phyloP scores from a whole-genome alignment of 768 basidiomycete genomes.

The Sarcodon aspratus region DNA sequence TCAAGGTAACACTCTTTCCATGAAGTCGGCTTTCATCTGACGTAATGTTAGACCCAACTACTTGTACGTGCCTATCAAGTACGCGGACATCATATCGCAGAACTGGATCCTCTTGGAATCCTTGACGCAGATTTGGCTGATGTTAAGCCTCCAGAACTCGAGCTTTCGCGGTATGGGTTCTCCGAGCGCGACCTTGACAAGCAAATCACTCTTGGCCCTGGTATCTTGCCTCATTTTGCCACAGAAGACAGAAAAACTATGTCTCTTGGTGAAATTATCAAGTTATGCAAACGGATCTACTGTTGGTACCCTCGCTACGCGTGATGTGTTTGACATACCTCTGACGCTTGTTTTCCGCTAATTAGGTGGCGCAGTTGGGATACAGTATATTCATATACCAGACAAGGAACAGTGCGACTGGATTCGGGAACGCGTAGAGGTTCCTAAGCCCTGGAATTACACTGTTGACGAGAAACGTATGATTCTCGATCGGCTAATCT shows the following conservation, averaged over 20 bases:
- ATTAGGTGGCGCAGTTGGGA: constrained; percentile 75
- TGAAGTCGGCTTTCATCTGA: background rate
- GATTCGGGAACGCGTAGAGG: constrained; percentile 94
- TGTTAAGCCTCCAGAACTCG: constrained; percentile 77
- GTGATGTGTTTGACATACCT: background rate
- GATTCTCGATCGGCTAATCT: constrained; percentile 98
- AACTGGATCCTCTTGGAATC: constrained; percentile 93
- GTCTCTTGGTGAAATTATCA: constrained; percentile 86
- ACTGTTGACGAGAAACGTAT: constrained; percentile 97
- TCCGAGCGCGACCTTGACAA: constrained; percentile 90
- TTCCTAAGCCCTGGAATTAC: constrained; percentile 96
- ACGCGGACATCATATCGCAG: constrained; percentile 92
- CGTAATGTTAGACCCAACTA: constrained; percentile 69
- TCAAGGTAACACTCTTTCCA: constrained; percentile 52
- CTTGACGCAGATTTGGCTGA: constrained; percentile 79
- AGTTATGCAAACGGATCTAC: constrained; percentile 84
- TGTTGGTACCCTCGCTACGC: constrained; percentile 40
- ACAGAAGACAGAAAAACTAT: constrained; percentile 79
- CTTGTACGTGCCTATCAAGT: constrained; percentile 99
- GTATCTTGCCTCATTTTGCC: constrained; percentile 92
- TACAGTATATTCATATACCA: constrained; percentile 92
- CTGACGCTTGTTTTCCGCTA: background rate
- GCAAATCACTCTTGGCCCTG: constrained; percentile 89
- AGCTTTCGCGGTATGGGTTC: constrained; percentile 91
- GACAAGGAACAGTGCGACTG: constrained; percentile 99